Conservation (phyloP, 2,329 filamentous ascomycete species). For the Colletotrichum camelliae region DNA sequence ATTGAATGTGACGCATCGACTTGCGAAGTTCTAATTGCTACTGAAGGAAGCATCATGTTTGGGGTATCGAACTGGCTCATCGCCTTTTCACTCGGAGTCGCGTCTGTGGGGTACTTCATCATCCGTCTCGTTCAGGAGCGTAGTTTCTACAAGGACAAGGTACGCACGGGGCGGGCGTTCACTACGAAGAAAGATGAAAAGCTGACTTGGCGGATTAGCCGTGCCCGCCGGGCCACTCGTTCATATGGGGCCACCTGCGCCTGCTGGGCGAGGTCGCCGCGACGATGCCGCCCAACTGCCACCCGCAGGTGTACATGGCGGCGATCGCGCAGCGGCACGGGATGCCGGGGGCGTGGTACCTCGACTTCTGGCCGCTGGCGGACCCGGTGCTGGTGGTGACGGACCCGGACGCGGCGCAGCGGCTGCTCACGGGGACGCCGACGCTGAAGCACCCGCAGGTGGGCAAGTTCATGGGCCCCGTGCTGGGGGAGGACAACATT, state of each 20-base stretch:
- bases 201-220: neutral
- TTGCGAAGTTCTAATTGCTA: too few species aligned
- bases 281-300: conserved; percentile 24
- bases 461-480: conserved; percentile 23
- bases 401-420: conserved; percentile 27
- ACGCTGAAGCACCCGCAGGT: conserved; percentile 20
- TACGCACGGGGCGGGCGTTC: neutral
- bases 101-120: neutral
- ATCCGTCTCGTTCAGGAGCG: conserved; percentile 2
- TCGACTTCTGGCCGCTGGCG: conserved; percentile 33
- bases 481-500: conserved; percentile 25
- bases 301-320: conserved; percentile 26
- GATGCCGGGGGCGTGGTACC: conserved; percentile 34
- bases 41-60: neutral
- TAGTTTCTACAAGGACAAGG: conserved; percentile 9
- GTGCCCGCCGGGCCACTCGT: conserved; percentile 20
- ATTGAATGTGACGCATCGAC: too few species aligned
- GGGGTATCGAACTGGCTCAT: neutral
- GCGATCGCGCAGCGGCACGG: conserved; percentile 23
- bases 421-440: conserved; percentile 25
- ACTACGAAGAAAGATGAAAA: neutral
- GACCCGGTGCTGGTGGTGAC: conserved; percentile 28
- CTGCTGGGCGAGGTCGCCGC: conserved; percentile 18
- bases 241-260: conserved; percentile 26
- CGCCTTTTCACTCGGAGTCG: neutral